Conservation (phyloP, 257 asterid genomes). For the Nyctanthes arbortristis region DNA sequence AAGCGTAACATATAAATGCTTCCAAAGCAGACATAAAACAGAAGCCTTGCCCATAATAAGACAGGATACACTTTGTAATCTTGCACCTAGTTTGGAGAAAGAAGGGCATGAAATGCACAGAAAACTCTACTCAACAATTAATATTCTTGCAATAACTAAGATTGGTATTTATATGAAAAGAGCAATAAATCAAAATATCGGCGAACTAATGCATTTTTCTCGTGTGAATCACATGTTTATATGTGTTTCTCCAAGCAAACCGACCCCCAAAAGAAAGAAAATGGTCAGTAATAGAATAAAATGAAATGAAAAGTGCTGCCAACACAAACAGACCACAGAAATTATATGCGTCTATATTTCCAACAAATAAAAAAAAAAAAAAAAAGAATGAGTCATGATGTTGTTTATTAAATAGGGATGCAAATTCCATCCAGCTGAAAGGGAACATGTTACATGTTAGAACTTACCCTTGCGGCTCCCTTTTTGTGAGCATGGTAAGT, state of each 20-base stretch:
- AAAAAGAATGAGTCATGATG: not conserved
- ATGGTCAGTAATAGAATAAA: not conserved
- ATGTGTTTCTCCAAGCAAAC: not conserved
- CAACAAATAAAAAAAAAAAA: not conserved
- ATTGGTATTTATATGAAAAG: not conserved
- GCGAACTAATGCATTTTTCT: not conserved
- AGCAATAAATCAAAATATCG: not conserved
- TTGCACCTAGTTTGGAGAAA: not conserved
- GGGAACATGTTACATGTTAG: not conserved
- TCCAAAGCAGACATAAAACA: not conserved
- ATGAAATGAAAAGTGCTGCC: not conserved
- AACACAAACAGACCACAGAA: not conserved
- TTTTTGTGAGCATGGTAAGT: conserved; percentile 92
- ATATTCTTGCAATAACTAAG: not conserved
- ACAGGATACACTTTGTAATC: not conserved
- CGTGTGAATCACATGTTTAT: not conserved
- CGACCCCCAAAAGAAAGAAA: not conserved
- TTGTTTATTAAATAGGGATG: not conserved
- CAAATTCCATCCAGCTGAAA: not conserved
- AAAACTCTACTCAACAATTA: not conserved
- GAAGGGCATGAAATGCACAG: not conserved
- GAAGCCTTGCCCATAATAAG: not conserved
- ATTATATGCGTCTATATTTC: not conserved
- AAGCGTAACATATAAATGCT: not conserved
- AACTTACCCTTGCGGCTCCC: conserved; percentile 93